Conservation (phyloP, 805 yeast species). For the Dipodascus geniculatus region DNA sequence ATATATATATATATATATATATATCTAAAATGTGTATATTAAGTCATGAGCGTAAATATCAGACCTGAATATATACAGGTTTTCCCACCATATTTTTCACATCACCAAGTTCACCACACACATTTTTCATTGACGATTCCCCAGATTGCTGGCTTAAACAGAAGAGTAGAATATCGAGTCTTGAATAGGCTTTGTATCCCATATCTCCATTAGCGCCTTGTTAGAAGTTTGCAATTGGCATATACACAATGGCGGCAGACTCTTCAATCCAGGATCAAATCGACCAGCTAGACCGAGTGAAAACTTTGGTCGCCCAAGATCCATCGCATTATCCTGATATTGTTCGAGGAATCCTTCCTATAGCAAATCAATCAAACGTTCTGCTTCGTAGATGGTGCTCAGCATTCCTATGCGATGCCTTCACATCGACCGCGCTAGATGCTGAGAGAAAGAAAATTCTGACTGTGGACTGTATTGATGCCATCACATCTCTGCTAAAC, state of each 20-base stretch:
- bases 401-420: conserved; percentile 27
- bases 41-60: background rate
- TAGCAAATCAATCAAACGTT: conserved; percentile 25
- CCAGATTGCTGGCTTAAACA: too few species aligned
- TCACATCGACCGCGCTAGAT: conserved; percentile 20
- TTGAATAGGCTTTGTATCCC: too few species aligned
- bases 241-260: background rate
- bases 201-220: too few species aligned
- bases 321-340: conserved; percentile 27
- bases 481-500: conserved; percentile 17
- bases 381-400: conserved; percentile 27
- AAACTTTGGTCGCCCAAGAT: conserved; percentile 23
- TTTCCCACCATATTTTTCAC: background rate
- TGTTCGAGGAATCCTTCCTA: conserved; percentile 26
- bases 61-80: background rate
- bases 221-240: background rate
- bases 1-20: too few species aligned
- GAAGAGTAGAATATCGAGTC: too few species aligned
- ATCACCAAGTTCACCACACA: too few species aligned
- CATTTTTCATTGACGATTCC: too few species aligned
- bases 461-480: conserved; percentile 20
- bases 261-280: conserved; percentile 18
- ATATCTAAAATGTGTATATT: too few species aligned
- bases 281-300: conserved; percentile 27
- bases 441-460: conserved; percentile 15